Conservation (phyloP, 345 rosid genomes). For the Reutealis trisperma region DNA sequence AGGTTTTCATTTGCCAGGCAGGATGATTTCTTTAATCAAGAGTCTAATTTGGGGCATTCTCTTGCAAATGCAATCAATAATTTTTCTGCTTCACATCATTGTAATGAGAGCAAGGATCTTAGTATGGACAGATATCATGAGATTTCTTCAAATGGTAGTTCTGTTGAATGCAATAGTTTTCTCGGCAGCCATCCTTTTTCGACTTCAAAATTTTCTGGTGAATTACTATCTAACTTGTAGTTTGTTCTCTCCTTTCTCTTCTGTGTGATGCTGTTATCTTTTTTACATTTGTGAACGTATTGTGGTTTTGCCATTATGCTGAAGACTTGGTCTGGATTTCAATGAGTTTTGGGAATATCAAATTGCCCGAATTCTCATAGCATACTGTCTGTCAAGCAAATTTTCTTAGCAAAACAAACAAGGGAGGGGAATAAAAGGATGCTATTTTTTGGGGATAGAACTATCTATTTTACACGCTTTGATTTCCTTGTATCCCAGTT, state of each 20-base stretch:
- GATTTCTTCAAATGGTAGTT: constrained; percentile 18
- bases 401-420: background rate
- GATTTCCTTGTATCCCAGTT: background rate
- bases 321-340: background rate
- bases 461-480: no score
- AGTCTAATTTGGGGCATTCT: constrained; percentile 7
- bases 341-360: background rate
- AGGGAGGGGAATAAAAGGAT: background rate
- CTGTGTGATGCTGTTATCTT: background rate
- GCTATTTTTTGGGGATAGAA: background rate
- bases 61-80: background rate
- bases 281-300: background rate
- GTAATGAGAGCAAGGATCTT: constrained; percentile 10
- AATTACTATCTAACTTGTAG: background rate
- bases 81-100: background rate
- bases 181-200: constrained; percentile 12
- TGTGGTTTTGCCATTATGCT: background rate
- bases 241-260: background rate
- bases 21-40: constrained; percentile 17
- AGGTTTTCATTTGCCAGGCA: constrained; percentile 36
- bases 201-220: constrained; percentile 26
- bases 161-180: constrained; percentile 5
- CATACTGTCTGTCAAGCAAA: background rate
- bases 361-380: constrained; percentile 1
- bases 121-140: constrained; percentile 11